Evolutionary conservation across 2,329 filamentous ascomycete genomes (phyloP).

Genomic region (Metarhizium rileyi): DNA sequence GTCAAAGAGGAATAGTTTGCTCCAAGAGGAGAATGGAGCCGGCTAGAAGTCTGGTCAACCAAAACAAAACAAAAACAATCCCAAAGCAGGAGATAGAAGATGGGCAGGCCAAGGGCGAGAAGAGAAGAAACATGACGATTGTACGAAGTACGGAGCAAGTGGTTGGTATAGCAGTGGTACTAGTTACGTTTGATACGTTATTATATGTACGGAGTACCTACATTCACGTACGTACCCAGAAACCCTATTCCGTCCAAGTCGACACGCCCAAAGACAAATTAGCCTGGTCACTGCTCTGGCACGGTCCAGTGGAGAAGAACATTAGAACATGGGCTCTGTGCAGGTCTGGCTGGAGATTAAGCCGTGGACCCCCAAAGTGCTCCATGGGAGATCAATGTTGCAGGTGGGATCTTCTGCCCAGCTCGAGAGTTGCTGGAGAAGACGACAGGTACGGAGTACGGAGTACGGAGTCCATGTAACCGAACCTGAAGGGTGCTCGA

Average conservation of each 20-base stretch:
- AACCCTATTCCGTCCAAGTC: neutral
- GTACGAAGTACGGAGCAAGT: neutral
- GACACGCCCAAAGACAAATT: slow-evolving; percentile 1
- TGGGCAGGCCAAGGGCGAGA: neutral
- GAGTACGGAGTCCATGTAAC: too few relatives aligned
- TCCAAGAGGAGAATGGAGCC: neutral
- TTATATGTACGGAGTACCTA: too few relatives aligned
- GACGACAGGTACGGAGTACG: too few relatives aligned
- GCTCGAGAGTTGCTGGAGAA: too few relatives aligned
- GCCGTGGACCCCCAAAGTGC: slow-evolving; percentile 1
- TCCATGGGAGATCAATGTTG: neutral
- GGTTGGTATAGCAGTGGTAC: too few relatives aligned
- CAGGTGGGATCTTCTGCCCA: neutral
- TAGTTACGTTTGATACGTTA: too few relatives aligned
- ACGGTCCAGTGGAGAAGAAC: neutral
- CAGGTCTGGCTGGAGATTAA: slow-evolving; percentile 12
- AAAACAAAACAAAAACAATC: neutral
- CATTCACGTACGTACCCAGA: too few relatives aligned
- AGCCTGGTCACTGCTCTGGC: slow-evolving; percentile 2
- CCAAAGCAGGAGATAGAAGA: neutral
- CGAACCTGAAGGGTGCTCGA: too few relatives aligned
- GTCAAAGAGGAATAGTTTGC: neutral
- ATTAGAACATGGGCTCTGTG: neutral
- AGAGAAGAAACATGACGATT: neutral
- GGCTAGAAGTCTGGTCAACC: neutral